These are phyloP conservation scores for Colletotrichum somersetense DNA, from an alignment of 2,329 filamentous ascomycete species.

Conservation along the genomic window DNA sequence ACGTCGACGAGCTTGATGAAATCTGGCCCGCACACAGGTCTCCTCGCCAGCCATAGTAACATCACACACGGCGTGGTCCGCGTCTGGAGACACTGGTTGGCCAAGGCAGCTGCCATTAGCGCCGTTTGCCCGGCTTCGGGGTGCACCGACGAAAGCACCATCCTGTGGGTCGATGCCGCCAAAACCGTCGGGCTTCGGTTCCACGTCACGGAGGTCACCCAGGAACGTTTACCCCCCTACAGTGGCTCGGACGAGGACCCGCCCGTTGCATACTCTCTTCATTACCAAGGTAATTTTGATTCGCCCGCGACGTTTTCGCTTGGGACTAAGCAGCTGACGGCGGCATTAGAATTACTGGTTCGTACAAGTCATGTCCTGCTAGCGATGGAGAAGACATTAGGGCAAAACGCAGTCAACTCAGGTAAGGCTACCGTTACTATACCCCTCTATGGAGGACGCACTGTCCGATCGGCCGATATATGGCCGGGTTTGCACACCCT, in stretches of 20 bases:
- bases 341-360: conserved; percentile 73
- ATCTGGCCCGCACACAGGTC: conserved; percentile 68
- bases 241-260: conserved; percentile 71
- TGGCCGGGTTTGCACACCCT: background rate
- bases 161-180: conserved; percentile 77
- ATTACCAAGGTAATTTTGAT: conserved; percentile 74
- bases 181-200: conserved; percentile 78
- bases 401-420: conserved; percentile 69
- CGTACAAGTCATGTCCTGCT: conserved; percentile 73
- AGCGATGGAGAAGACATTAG: conserved; percentile 73
- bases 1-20: conserved; percentile 77
- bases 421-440: conserved; percentile 79
- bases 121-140: conserved; percentile 45
- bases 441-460: conserved; percentile 56
- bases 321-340: conserved; percentile 35
- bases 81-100: conserved; percentile 80
- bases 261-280: conserved; percentile 77
- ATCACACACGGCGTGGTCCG: conserved; percentile 77
- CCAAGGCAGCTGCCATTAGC: conserved; percentile 62
- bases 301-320: background rate
- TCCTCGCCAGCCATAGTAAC: conserved; percentile 74
- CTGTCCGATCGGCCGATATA: conserved; percentile 41
- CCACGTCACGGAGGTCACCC: conserved; percentile 60
- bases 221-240: conserved; percentile 65
- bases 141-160: conserved; percentile 44